Evolutionary conservation across 768 basidiomycete genomes (phyloP), one percentile per base, ranked within the genome.

Genomic region (Boletus rex-veris): DNA sequence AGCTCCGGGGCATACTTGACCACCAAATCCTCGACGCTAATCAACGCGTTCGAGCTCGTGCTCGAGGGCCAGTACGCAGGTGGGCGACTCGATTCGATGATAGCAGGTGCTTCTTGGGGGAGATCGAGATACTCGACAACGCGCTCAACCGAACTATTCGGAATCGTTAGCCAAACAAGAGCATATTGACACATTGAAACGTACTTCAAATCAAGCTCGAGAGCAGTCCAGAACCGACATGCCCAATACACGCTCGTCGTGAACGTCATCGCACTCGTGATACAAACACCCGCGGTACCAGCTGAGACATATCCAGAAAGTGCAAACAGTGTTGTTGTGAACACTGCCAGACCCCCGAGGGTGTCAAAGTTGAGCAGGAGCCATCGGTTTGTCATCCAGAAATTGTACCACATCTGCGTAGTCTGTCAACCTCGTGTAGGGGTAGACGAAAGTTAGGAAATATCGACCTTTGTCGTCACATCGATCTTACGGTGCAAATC

Each of bases 31-130:
- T 93, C 85, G 0, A 90, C 88, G 1, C 71, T 70, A 30, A 97
- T 63, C 24, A 95, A 73, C 4, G 76, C 65, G 28, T 83, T 75
- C 8, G 79, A 73, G 45, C 77, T 79, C 16, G 84, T 75, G 53
- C 78, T 83, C 0, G 92, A 92, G 0, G 94, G 94, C 94, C 94
- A 97, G 64, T 94, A 94, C 0, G 93, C 94, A 1, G 94, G 94
- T 2, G 85, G 86, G 7, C 90, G 81, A 52, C 79, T 80, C 0
- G 79, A 78, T 58, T 92, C 86, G 45, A 93, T 86, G 53, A 87
- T 64, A 0, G 85, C 77, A 3, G 90, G 84, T 0, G 94, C 88
- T 65, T 96, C 92, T 67, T 92, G 90, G 0, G 92, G 92, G 6
- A 97, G 77, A 48, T 90, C 82, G 24, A 96, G 82, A 74, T 95